These are phyloP conservation scores for Bryoglossum gracile DNA, from an alignment of 495 filamentous ascomycete species.

Conservation along the genomic window DNA sequence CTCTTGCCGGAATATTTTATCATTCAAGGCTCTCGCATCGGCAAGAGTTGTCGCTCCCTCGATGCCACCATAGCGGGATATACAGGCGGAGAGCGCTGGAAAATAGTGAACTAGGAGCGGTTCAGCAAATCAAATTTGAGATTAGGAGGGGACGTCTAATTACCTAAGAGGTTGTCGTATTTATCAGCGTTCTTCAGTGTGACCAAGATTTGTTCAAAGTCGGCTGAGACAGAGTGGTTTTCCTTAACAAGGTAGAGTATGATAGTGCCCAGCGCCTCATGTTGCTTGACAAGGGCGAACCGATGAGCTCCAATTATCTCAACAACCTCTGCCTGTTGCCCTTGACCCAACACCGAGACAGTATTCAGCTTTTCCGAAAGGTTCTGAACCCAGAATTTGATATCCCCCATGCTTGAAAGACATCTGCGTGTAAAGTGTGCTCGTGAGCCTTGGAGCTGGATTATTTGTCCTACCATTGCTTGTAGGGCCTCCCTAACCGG, in stretches of 20 bases:
- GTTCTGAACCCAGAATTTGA: slow-evolving; percentile 63
- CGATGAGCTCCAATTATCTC: slow-evolving; percentile 71
- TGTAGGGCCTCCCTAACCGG: slow-evolving; percentile 20
- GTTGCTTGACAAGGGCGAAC: slow-evolving; percentile 68
- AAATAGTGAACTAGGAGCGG: slow-evolving; percentile 66
- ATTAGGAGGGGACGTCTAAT: background rate
- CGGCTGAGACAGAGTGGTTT: slow-evolving; percentile 55
- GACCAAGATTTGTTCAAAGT: slow-evolving; percentile 63
- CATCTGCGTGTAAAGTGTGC: slow-evolving; percentile 57
- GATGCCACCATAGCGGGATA: slow-evolving; percentile 64
- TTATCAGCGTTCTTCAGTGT: slow-evolving; percentile 60
- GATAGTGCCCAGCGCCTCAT: slow-evolving; percentile 77
- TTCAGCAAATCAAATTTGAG: background rate
- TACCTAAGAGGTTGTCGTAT: slow-evolving; percentile 52
- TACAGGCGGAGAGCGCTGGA: slow-evolving; percentile 65
- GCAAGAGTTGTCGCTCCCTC: slow-evolving; percentile 53
- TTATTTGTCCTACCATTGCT: slow-evolving; percentile 28
- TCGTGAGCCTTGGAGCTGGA: slow-evolving; percentile 5
- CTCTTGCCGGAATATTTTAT: slow-evolving; percentile 51
- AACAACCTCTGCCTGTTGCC: slow-evolving; percentile 46
- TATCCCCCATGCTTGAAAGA: slow-evolving; percentile 60
- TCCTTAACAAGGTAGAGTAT: slow-evolving; percentile 69
- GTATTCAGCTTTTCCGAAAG: slow-evolving; percentile 67
- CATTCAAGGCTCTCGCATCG: slow-evolving; percentile 62
- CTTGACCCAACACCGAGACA: slow-evolving; percentile 57